These are phyloP conservation scores for Eucalyptus grandis DNA, from an alignment of 345 rosid genomes.

Conservation along the genomic window DNA sequence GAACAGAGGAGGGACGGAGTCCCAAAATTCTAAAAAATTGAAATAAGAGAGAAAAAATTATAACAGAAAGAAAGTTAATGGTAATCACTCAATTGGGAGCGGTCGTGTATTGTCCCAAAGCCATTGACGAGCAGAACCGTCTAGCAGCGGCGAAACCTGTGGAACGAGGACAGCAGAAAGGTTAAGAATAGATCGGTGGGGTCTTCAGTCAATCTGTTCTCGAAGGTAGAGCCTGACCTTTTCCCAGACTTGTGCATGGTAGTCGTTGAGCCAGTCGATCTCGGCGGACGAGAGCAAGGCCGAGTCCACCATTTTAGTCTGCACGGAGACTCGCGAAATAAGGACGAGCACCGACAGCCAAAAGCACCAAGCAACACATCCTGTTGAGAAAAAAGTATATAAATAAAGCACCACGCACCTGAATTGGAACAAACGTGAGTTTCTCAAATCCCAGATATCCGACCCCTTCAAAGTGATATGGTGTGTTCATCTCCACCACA, in stretches of 20 bases:
- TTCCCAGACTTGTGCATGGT: slow-evolving; percentile 88
- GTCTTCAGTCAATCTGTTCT: neutral
- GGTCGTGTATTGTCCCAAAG: slow-evolving; percentile 81
- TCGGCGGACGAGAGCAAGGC: slow-evolving; percentile 52
- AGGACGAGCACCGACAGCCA: neutral
- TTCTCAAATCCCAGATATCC: slow-evolving; percentile 80
- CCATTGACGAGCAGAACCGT: slow-evolving; percentile 68
- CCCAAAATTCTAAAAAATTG: neutral
- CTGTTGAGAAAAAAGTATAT: neutral
- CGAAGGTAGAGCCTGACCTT: slow-evolving; percentile 32
- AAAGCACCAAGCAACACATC: neutral
- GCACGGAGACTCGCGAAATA: slow-evolving; percentile 1
- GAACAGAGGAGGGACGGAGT: neutral
- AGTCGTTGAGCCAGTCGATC: slow-evolving; percentile 68
- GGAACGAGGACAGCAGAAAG: neutral
- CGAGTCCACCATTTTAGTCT: slow-evolving; percentile 64
- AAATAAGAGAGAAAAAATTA: neutral
- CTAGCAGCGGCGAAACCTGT: slow-evolving; percentile 84
- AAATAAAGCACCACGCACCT: slow-evolving; percentile 31
- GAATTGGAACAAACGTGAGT: slow-evolving; percentile 84
- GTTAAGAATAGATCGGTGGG: neutral
- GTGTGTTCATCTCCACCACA: slow-evolving; percentile 53
- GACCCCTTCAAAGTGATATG: slow-evolving; percentile 71
- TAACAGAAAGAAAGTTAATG: neutral
- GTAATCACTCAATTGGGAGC: slow-evolving; percentile 21